phyloP scores from a whole-genome alignment of 2,329 filamentous ascomycete species.

The Calonectria pteridis region DNA sequence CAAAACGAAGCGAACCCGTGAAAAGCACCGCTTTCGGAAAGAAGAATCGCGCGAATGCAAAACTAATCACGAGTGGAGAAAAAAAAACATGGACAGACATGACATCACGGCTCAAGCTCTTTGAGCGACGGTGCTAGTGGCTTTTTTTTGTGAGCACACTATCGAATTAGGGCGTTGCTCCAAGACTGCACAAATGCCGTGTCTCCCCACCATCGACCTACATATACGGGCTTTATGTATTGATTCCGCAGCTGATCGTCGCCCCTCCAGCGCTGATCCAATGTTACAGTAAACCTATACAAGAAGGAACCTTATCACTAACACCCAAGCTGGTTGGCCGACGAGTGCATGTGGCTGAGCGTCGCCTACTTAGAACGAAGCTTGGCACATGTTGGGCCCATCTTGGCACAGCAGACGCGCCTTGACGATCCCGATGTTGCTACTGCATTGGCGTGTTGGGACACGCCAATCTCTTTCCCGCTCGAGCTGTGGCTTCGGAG shows the following conservation, averaged over 20 bases:
- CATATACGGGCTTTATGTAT: conserved; percentile 10
- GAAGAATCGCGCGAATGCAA: neutral
- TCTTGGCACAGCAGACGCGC: conserved; percentile 4
- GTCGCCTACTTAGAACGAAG: conserved; percentile 17
- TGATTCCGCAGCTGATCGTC: conserved; percentile 2
- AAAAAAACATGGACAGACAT: neutral
- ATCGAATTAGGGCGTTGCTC: neutral
- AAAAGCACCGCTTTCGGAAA: neutral
- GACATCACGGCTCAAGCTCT: conserved; percentile 12
- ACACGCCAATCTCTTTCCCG: neutral
- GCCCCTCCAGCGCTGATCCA: neutral
- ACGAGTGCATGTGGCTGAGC: conserved; percentile 12
- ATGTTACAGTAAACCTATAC: conserved; percentile 4
- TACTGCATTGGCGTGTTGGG: neutral
- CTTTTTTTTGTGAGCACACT: neutral
- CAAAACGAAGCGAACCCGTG: neutral
- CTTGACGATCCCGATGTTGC: neutral
- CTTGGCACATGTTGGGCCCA: conserved; percentile 13
- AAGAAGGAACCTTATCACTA: neutral
- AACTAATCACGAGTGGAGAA: neutral
- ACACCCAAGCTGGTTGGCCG: neutral
- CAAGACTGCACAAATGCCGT: neutral
- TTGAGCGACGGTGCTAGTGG: neutral
- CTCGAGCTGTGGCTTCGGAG: neutral
- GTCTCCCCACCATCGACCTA: neutral